Base-by-base conservation (phyloP, 768 basidiomycete genomes). In the Megacollybia marginata region DNA sequence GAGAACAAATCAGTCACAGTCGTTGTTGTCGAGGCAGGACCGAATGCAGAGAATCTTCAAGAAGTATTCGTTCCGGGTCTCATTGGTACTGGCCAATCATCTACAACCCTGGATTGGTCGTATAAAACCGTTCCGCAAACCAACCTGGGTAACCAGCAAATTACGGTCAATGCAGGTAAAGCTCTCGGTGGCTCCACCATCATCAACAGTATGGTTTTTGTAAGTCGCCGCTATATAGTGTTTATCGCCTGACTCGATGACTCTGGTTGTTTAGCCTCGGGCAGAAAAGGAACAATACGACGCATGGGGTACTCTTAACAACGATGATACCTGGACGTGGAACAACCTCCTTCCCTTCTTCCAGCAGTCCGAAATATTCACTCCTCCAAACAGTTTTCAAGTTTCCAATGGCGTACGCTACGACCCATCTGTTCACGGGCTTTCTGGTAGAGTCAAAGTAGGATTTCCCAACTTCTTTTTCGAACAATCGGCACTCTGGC, bases 111-210 rank as follows among this genome's bases (percentile, higher is more conserved):
- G 55, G 72, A 79, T 56, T 81, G 78, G 78, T 62, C 65, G 16
- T 79, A 74, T 65, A 52, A 59, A 28, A 75, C 75, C 11, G 64
- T 69, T 4, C 66, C 72, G 0, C 78, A 81, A 56, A 50, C 62
- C 0, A 58, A 71, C 42, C 63, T 73, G 8, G 61, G 61, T 44
- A 68, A 71, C 51, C 66, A 76, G 13, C 57, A 52, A 6, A 51
- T 77, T 16, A 54, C 65, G 2, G 55, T 68, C 11, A 57, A 57
- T 33, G 66, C 66, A 1, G 66, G 66, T 2, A 81, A 79, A 57
- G 74, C 75, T 13, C 69, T 85, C 20, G 82, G 83, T 45, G 82
- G 82, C 1, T 75, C 74, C 9, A 75, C 79, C 8, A 74, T 80
- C 7, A 72, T 82, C 50, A 85, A 85, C 63, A 62, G 62, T 49